phyloP scores from a whole-genome alignment of 169 alveolate species.

The Plasmodium berghei region DNA sequence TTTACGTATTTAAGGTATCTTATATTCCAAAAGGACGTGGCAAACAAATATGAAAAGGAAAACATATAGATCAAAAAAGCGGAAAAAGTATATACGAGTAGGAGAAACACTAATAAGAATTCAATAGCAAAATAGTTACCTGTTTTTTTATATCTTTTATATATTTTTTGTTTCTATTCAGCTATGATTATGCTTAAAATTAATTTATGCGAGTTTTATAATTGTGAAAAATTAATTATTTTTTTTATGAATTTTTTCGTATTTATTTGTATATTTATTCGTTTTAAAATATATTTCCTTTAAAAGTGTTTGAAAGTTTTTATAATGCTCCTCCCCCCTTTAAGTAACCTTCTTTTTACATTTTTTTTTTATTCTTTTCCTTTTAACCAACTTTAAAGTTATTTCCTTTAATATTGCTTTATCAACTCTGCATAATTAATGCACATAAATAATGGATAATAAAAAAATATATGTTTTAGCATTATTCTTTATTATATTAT shows the following conservation, averaged over 20 bases:
- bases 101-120: slow-evolving; percentile 83
- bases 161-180: slow-evolving; percentile 10
- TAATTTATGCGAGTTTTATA: too few species aligned
- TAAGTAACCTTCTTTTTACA: slow-evolving; percentile 16
- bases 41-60: slow-evolving; percentile 84
- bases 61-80: slow-evolving; percentile 79
- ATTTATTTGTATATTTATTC: too few species aligned
- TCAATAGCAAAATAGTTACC: slow-evolving; percentile 20
- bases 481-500: background rate
- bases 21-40: slow-evolving; percentile 79
- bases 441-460: background rate
- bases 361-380: slow-evolving; percentile 56
- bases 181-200: background rate
- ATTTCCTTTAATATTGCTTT: slow-evolving; percentile 51
- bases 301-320: background rate
- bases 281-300: background rate
- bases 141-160: background rate
- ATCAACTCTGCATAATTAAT: slow-evolving; percentile 38
- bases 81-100: slow-evolving; percentile 81
- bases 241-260: too few species aligned
- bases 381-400: slow-evolving; percentile 54
- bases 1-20: slow-evolving; percentile 32
- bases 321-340: background rate
- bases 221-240: too few species aligned
- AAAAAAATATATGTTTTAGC: background rate